Evolutionary conservation across 257 asterid species (phyloP), one percentile per base, ranked within the genome.

Genomic region (Przewalskia tangutica): DNA sequence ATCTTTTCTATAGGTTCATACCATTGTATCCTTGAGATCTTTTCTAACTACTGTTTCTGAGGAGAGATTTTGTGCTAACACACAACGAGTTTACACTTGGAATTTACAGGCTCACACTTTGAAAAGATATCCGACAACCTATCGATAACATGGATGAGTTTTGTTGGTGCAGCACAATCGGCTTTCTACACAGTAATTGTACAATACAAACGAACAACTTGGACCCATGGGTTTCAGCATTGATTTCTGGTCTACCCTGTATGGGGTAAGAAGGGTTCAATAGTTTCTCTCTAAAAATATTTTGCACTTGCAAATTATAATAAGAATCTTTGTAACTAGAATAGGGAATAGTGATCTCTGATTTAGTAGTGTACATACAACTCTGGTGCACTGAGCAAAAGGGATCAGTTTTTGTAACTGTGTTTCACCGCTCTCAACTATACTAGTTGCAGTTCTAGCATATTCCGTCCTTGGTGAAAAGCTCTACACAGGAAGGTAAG

Each of bases 141-240:
- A 4, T 82, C 91, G 76, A 77, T 94, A 0, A 84, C 95, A 38
- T 93, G 96, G 97, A 92, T 92, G 92, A 93, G 82, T 67, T 81
- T 91, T 81, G 90, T 91, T 27, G 98, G 97, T 77, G 97, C 93
- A 65, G 91, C 94, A 76, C 98, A 93, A 88, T 92, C 98, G 32
- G 98, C 92, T 27, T 82, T 87, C 17, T 93, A 83, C 84, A 88
- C 97, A 46, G 89, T 84, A 63, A 89, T 91, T n/a, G 87, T 90
- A 17, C 84, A 88, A 34, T 95, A 89, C 55, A 83, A 87, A 44
- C 38, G 8, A 82, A 86, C 88, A 60, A 95, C 94, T 66, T 92
- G 97, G 97, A 91, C 89, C 10, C 8, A 88, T 94, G 34, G 97
- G 94, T 40, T 87, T 91, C 71, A 75, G 92, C 84, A 86, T 94